Evolutionary conservation across 2,329 filamentous ascomycete species (phyloP), one percentile per base, ranked within the genome.

Genomic region (Tolypocladium nubicola): DNA sequence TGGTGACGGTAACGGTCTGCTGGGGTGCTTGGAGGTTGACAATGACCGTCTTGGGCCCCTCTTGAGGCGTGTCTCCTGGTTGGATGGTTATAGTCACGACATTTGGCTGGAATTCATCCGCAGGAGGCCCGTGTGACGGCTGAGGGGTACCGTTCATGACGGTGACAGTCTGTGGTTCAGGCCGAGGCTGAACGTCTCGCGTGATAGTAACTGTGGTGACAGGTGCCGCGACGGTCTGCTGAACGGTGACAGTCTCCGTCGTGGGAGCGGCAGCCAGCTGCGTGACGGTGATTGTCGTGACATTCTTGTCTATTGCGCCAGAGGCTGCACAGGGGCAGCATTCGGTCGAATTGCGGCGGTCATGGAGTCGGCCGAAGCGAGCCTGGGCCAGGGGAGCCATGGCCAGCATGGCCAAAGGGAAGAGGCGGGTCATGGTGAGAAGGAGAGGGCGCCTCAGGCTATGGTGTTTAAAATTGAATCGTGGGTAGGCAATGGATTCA

Each of bases 321-420:
- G 64, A 47, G 11, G 57, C 53, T 7, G 64, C 57, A 30, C 70
- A 73, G 39, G 70, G 65, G 47, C 68, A 70, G 54, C 67, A 71
- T 52, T 66, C 63, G 5, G 64, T 57, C n/a, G 55, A 56, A 19
- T 61, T 56, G 16, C 58, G 59, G 52, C 62, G 63, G 30, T 61
- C 43, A 10, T 61, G 57, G 21, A 66, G 53, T 38, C 61, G 60
- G 37, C 61, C 60, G 39, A 66, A 61, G 19, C 61, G 63, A 49
- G 68, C 70, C 21, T 69, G 61, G 8, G 61, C 61, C n/a, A 67
- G 26, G 43, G 65, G 57, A 21, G 63, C 61, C 41, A 67, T 58
- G 37, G 64, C 66, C 60, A 72, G 56, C 35, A 65, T 30, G 52
- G 65, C 63, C 61, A 64, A 64, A 19, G 64, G 57, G 39, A 64